A percentile compares a stretch with the other conserved stretches of the same genome.
These are phyloP conservation scores for Panicum miliaceum DNA, from an alignment of 176 grass and related monocot species.

Conservation along the genomic window DNA sequence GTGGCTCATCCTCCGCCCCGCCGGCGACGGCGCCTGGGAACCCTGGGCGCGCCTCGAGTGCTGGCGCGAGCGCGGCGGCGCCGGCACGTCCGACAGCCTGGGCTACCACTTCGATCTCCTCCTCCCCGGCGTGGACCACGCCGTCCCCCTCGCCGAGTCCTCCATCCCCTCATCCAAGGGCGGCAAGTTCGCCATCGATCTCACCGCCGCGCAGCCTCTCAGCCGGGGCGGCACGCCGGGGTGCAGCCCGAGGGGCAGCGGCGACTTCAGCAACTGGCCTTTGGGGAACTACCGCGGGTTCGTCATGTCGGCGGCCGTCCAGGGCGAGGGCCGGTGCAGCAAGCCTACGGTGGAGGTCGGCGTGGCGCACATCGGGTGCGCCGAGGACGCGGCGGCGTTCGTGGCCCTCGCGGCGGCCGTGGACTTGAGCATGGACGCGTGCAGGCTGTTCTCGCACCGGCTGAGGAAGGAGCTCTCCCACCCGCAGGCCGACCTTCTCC, in stretches of 20 bases:
- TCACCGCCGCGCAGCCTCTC: conserved; percentile 63
- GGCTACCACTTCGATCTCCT: conserved; percentile 91
- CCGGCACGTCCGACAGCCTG: conserved; percentile 62
- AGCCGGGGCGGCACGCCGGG: conserved; percentile 66
- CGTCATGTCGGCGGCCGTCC: conserved; percentile 77
- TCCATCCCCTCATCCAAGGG: conserved; percentile 65
- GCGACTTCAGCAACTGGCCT: conserved; percentile 76
- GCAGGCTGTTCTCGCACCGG: conserved; percentile 87
- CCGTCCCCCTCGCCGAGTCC: conserved; percentile 66
- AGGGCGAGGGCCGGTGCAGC: conserved; percentile 66
- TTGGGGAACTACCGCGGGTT: conserved; percentile 80
- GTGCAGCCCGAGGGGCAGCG: conserved; percentile 84
- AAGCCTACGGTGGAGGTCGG: conserved; percentile 84
- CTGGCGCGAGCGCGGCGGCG: conserved; percentile 86
- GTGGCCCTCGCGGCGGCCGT: conserved; percentile 86
- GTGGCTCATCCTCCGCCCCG: conserved; percentile 88
- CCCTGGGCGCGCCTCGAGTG: conserved; percentile 92
- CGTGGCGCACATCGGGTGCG: conserved; percentile 68
- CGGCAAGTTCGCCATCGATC: conserved; percentile 90
- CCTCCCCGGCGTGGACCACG: conserved; percentile 58
- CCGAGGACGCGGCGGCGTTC: conserved; percentile 92
- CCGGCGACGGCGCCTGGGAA: conserved; percentile 85
- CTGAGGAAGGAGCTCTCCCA: conserved; percentile 82
- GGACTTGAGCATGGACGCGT: conserved; percentile 97
- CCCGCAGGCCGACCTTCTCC: conserved; percentile 47